phyloP scores from a whole-genome alignment of 2,329 filamentous ascomycete species.

The Neodidymelliopsis sp. region DNA sequence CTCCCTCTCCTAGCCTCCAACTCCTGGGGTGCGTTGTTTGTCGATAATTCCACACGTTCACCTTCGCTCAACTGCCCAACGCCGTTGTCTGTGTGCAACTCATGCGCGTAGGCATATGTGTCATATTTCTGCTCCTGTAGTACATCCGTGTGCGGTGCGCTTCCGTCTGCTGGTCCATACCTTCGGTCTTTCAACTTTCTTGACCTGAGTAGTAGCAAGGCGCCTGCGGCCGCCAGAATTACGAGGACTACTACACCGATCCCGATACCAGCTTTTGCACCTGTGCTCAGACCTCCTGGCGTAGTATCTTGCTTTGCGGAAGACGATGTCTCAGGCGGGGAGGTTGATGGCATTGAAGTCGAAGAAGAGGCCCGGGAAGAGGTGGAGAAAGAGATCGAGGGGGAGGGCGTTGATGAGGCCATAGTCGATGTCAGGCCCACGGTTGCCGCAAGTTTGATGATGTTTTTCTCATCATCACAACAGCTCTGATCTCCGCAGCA shows the following conservation, averaged over 20 bases:
- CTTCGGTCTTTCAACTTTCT: background rate
- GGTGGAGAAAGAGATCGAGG: background rate
- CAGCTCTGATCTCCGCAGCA: slow-evolving; percentile 14
- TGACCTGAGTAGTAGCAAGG: background rate
- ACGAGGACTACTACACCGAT: slow-evolving; percentile 9
- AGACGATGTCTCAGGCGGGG: background rate
- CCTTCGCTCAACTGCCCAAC: too few relatives aligned
- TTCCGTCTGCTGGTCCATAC: too few relatives aligned
- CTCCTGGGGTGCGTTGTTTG: too few relatives aligned
- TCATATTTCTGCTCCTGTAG: too few relatives aligned
- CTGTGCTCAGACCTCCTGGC: slow-evolving; percentile 7
- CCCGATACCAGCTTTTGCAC: slow-evolving; percentile 19
- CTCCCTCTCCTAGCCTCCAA: too few relatives aligned
- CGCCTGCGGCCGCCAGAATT: background rate
- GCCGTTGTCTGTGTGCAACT: too few relatives aligned
- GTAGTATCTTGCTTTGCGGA: background rate
- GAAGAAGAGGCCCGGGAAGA: background rate
- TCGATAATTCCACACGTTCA: too few relatives aligned
- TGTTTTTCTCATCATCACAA: slow-evolving; percentile 1
- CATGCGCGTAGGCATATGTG: too few relatives aligned
- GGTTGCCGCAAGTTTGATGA: slow-evolving; percentile 12
- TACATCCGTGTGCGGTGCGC: too few relatives aligned
- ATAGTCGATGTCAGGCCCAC: slow-evolving; percentile 6
- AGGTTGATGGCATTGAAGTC: background rate
- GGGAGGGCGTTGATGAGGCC: background rate